Evolutionary conservation across 495 filamentous ascomycete genomes (phyloP), one percentile per base, ranked within the genome.

Genomic region (Penicillium odoratum): DNA sequence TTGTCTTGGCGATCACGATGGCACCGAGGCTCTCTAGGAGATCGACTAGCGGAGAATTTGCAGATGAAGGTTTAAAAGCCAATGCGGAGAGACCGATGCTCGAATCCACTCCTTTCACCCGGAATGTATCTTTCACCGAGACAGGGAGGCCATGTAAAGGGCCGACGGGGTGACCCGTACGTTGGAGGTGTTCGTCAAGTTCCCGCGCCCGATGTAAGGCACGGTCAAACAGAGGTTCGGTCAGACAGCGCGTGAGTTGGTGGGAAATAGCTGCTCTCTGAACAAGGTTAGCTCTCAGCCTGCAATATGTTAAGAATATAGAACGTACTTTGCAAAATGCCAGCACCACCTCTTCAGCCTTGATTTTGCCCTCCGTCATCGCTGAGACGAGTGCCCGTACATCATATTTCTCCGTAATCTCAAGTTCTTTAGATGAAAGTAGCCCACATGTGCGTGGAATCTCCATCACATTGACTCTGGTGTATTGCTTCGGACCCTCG

Each of bases 111-210:
- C 81, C 84, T 56, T 78, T 70, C 26, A 91, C 64, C 51, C 85
- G 75, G 73, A 91, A 89, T 28, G 79, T 78, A 59, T 91, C 88
- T 61, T 91, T 88, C 25, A 89, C 59, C 7, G 76, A 79, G 18
- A 91, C 74, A 3, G 88, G 87, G 0, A 92, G 78, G 9, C 88
- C 87, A 61, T 90, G 87, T 0, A 92, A 72, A 0, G 85, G 83
- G 3, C 88, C 88, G 31, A 85, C 47, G 0, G 77, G 72, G 29
- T 69, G 73, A 8, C 80, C 78, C 25, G 78, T 81, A 34, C 69
- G 66, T 7, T 67, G 58, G 45, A 85, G 69, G 57, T 81, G 78
- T 21, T 70, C 70, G 61, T 91, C 88, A 13, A 90, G 78, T 31
- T 76, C 68, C 6, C 69, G 70, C n/a, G 87, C 87, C 13, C 81